phyloP scores from a whole-genome alignment of 768 basidiomycete genomes.

The Pisolithus microcarpus region DNA sequence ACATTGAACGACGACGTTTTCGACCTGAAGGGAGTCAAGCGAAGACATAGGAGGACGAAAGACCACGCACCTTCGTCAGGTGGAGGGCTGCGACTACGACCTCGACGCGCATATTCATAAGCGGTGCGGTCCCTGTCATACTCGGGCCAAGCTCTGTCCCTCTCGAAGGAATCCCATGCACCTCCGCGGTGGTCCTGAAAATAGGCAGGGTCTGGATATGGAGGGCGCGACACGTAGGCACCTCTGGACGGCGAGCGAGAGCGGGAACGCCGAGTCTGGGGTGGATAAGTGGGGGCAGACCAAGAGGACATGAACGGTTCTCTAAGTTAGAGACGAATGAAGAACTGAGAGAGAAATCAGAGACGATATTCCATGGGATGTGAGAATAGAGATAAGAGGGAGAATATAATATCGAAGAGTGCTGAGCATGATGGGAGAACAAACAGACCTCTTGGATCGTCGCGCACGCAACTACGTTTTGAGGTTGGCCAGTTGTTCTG shows the following conservation, averaged over 20 bases:
- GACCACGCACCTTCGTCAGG: constrained; percentile 53
- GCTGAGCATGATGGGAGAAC: constrained; percentile 74
- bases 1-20: constrained; percentile 69
- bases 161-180: constrained; percentile 60
- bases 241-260: constrained; percentile 67
- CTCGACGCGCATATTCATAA: constrained; percentile 64
- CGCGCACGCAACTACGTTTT: constrained; percentile 38
- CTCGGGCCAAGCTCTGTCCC: constrained; percentile 57
- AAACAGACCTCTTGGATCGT: constrained; percentile 84
- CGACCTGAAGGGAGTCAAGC: constrained; percentile 35
- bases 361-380: constrained; percentile 41
- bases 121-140: constrained; percentile 64
- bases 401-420: constrained; percentile 52
- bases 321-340: constrained; percentile 21
- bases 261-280: constrained; percentile 69
- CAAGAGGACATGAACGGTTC: constrained; percentile 63
- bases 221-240: constrained; percentile 45
- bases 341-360: constrained; percentile 42
- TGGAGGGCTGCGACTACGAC: constrained; percentile 71
- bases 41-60: not conserved
- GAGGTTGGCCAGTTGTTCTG: constrained; percentile 25
- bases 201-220: constrained; percentile 50
- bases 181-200: constrained; percentile 53
- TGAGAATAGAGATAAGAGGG: constrained; percentile 45
- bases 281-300: constrained; percentile 64